Evolutionary conservation across 2,329 filamentous ascomycete genomes (phyloP).

Genomic region (Fonsecaea pugnacius): DNA sequence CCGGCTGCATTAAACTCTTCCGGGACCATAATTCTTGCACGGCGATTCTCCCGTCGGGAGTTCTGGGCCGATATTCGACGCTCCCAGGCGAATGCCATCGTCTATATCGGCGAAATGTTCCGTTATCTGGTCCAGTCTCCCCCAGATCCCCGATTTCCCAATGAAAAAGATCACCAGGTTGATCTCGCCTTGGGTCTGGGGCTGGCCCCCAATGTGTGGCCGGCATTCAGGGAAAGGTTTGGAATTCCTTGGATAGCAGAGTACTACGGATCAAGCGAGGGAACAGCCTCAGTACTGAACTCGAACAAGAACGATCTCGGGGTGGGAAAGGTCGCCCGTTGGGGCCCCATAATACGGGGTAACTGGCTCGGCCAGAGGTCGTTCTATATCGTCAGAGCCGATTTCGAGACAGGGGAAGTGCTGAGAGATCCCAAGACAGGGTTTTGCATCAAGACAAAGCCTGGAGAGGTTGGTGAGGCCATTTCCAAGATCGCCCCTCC

Average conservation of each 20-base stretch:
- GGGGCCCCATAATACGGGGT: conserved; percentile 46
- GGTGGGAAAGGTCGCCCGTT: conserved; percentile 52
- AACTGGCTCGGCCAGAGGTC: conserved; percentile 46
- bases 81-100: conserved; percentile 31
- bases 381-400: conserved; percentile 50
- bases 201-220: conserved; percentile 28
- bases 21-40: conserved; percentile 27
- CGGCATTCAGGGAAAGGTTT: conserved; percentile 42
- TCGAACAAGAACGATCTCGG: conserved; percentile 47
- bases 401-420: conserved; percentile 48
- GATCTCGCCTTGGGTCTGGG: conserved; percentile 29
- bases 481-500: conserved; percentile 59
- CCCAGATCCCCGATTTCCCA: conserved; percentile 26
- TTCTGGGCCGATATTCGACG: conserved; percentile 34
- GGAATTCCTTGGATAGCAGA: conserved; percentile 53
- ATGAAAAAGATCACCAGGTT: conserved; percentile 28
- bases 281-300: conserved; percentile 53
- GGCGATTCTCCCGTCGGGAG: conserved; percentile 37
- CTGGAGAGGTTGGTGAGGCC: conserved; percentile 74
- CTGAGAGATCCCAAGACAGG: conserved; percentile 68
- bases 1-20: conserved; percentile 24
- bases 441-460: conserved; percentile 65
- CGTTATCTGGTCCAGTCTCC: conserved; percentile 34
- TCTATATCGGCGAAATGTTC: conserved; percentile 36
- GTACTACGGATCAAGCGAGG: conserved; percentile 56